Percentiles rank a stretch among this genome's conserved stretches.
phyloP scores from a whole-genome alignment of 2,329 filamentous ascomycete species.

The Fusarium aywerte region DNA sequence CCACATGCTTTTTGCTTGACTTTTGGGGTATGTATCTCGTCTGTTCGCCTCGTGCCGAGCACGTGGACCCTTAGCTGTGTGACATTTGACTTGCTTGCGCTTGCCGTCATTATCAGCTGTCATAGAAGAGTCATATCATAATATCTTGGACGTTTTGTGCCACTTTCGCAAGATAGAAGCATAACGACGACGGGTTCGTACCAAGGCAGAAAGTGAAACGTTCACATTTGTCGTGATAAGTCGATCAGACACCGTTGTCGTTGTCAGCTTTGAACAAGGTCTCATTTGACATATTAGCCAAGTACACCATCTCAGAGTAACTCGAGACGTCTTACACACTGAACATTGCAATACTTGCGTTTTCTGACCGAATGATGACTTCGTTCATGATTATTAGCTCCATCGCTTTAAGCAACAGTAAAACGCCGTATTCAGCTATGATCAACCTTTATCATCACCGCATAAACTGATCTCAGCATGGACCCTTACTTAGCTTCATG shows the following conservation, averaged over 20 bases:
- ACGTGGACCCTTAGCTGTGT: conserved; percentile 25
- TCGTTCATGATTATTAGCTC: conserved; percentile 9
- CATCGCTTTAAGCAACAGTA: not conserved
- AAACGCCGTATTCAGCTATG: conserved; percentile 15
- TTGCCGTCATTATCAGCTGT: not conserved
- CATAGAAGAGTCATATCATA: not conserved
- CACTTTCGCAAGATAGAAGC: not conserved
- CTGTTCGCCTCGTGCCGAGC: conserved; percentile 19
- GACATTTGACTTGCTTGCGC: conserved; percentile 21
- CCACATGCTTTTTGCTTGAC: conserved; percentile 3
- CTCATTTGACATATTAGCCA: conserved; percentile 4
- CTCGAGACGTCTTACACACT: conserved; percentile 3
- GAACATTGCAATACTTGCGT: not conserved
- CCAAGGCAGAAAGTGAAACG: conserved; percentile 5
- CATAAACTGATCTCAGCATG: conserved; percentile 11
- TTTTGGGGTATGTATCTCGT: not conserved
- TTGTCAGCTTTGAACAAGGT: not conserved
- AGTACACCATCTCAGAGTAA: conserved; percentile 7
- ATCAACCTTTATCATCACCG: conserved; percentile 22
- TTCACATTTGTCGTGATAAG: not conserved
- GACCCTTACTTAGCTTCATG: conserved; percentile 15
- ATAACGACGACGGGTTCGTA: not conserved
- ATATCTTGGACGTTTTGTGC: not conserved
- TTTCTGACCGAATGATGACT: conserved; percentile 15
- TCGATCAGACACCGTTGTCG: not conserved